phyloP scores from a whole-genome alignment of 768 basidiomycete species.

The Trichaptum fuscoviolaceum region DNA sequence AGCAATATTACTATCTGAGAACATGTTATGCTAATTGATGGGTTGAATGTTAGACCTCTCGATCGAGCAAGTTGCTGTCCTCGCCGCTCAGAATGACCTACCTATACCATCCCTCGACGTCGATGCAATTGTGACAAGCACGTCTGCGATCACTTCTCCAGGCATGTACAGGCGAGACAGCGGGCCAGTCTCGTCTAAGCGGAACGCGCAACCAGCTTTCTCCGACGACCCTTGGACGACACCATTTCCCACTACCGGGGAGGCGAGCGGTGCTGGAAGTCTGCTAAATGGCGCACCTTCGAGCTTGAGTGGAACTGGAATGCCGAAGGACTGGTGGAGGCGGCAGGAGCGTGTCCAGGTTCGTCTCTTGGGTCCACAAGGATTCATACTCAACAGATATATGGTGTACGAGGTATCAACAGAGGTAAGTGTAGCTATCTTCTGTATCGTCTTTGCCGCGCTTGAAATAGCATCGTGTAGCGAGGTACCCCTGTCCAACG shows the following conservation, averaged over 20 bases:
- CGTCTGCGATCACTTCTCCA: conserved; percentile 42
- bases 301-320: conserved; percentile 61
- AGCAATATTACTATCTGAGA: not conserved
- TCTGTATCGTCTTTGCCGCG: conserved; percentile 3
- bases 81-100: conserved; percentile 72
- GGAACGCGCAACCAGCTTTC: conserved; percentile 47
- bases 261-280: conserved; percentile 5
- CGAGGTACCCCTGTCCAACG: conserved; percentile 67
- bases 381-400: conserved; percentile 85
- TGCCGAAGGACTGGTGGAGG: conserved; percentile 86
- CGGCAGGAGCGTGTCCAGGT: conserved; percentile 69
- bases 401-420: conserved; percentile 78
- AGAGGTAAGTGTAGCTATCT: conserved; percentile 46
- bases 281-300: conserved; percentile 47
- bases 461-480: conserved; percentile 28
- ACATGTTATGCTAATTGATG: not conserved
- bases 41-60: conserved; percentile 51
- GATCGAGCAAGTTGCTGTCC: conserved; percentile 73
- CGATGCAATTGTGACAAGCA: conserved; percentile 45
- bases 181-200: conserved; percentile 18
- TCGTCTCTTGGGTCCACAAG: conserved; percentile 79
- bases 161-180: conserved; percentile 39
- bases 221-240: conserved; percentile 57
- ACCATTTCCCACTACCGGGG: conserved; percentile 15
- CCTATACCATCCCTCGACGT: conserved; percentile 72